A percentile compares a stretch with the other conserved stretches of the same genome.
phyloP scores from a whole-genome alignment of 2,329 filamentous ascomycete species.

The Tolypocladium guangdongense region DNA sequence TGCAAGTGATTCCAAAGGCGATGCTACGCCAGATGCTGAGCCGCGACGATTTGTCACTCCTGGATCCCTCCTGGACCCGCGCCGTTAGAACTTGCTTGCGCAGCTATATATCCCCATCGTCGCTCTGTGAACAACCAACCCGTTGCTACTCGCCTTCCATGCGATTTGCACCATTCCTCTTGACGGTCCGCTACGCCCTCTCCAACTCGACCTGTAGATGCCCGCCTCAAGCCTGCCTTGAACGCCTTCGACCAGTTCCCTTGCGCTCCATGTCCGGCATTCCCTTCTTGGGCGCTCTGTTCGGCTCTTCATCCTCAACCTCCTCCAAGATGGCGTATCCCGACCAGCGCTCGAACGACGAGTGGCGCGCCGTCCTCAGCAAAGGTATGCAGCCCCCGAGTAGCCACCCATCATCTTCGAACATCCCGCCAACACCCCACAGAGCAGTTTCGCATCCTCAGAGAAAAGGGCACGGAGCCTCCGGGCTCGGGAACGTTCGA shows the following conservation, averaged over 20 bases:
- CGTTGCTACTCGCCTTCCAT: constrained; percentile 22
- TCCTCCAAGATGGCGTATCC: constrained; percentile 60
- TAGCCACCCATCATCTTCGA: neutral
- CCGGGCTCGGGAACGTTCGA: constrained; percentile 75
- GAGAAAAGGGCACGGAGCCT: constrained; percentile 82
- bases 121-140: neutral
- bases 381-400: constrained; percentile 24
- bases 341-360: constrained; percentile 67
- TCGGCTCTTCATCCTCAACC: constrained; percentile 48
- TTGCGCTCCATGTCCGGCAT: constrained; percentile 60
- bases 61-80: no score
- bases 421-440: constrained; percentile 5
- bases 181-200: constrained; percentile 36
- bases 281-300: constrained; percentile 68
- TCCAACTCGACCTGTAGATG: constrained; percentile 27
- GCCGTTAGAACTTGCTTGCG: no score
- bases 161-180: constrained; percentile 37
- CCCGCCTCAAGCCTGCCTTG: constrained; percentile 5
- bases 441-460: constrained; percentile 95
- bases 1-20: neutral
- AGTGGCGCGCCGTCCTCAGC: constrained; percentile 82
- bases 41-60: neutral
- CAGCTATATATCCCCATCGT: neutral
- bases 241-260: constrained; percentile 15
- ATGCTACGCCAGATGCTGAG: neutral